These are phyloP conservation scores for Grifola frondosa DNA, from an alignment of 1,284 basidiomycete species.

Conservation along the genomic window DNA sequence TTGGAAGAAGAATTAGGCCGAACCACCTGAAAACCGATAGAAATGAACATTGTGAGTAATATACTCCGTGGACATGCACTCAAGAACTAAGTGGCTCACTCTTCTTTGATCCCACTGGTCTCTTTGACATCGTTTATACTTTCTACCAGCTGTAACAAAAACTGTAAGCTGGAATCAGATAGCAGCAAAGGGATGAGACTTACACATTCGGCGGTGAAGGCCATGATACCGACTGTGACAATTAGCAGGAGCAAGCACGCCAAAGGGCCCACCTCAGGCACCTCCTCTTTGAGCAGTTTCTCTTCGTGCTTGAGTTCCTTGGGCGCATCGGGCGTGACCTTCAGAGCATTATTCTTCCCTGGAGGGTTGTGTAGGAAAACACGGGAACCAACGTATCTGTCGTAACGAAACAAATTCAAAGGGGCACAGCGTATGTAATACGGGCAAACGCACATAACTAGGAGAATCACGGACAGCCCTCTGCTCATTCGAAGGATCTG, in stretches of 20 bases:
- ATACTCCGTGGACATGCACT: not conserved
- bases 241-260: conserved; percentile 53
- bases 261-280: conserved; percentile 61
- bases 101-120: conserved; percentile 41
- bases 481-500: conserved; percentile 59
- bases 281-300: conserved; percentile 37
- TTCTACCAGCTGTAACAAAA: conserved; percentile 51
- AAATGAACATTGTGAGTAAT: not conserved
- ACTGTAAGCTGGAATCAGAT: not conserved
- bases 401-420: not conserved
- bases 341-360: conserved; percentile 50
- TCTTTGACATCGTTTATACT: conserved; percentile 56
- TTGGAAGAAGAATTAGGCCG: conserved; percentile 64
- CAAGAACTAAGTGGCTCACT: conserved; percentile 37
- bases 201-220: conserved; percentile 67
- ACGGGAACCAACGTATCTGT: conserved; percentile 63
- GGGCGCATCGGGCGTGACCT: conserved; percentile 43
- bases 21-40: conserved; percentile 50
- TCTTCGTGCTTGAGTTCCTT: conserved; percentile 43
- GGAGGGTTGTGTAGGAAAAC: conserved; percentile 70
- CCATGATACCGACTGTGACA: conserved; percentile 58
- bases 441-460: conserved; percentile 47
- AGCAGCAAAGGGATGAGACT: conserved; percentile 18
- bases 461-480: conserved; percentile 58
- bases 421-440: not conserved